Conservation (phyloP, 352 stramenopile species). For the Globisporangium spiculum region DNA sequence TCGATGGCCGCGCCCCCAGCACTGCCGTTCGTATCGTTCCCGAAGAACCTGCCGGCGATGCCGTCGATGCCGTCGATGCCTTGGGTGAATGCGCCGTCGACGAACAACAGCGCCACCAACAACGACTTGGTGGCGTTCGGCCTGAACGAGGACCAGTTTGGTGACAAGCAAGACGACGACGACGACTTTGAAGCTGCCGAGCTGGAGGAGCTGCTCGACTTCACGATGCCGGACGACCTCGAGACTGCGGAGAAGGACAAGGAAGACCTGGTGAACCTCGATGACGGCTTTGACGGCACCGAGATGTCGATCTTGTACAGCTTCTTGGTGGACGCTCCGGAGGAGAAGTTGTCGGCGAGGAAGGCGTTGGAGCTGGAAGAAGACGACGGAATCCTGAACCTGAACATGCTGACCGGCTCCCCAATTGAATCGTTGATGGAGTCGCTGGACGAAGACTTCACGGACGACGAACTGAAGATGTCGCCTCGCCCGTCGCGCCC, state of each 20-base stretch:
- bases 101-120: conserved; percentile 13
- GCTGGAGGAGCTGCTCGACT: conserved; percentile 73
- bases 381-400: conserved; percentile 73
- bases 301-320: conserved; percentile 88
- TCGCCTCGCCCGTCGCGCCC: conserved; percentile 25
- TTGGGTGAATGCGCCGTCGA: conserved; percentile 18
- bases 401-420: conserved; percentile 65
- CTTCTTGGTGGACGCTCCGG: conserved; percentile 73
- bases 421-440: conserved; percentile 74
- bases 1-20: conserved; percentile 55
- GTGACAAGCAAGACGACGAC: conserved; percentile 12
- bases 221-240: conserved; percentile 63
- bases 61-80: conserved; percentile 52
- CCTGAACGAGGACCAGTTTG: conserved; percentile 37
- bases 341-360: conserved; percentile 53
- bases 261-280: conserved; percentile 68
- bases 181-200: conserved; percentile 63
- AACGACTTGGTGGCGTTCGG: conserved; percentile 42
- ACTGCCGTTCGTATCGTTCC: conserved; percentile 71
- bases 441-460: conserved; percentile 65
- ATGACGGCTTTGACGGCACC: conserved; percentile 80
- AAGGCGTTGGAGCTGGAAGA: conserved; percentile 35
- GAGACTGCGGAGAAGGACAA: conserved; percentile 65
- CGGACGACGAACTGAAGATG: conserved; percentile 71
- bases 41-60: conserved; percentile 59